These are phyloP conservation scores for Diaporthe sp. DNA, from an alignment of 2,329 filamentous ascomycete species.

Conservation along the genomic window DNA sequence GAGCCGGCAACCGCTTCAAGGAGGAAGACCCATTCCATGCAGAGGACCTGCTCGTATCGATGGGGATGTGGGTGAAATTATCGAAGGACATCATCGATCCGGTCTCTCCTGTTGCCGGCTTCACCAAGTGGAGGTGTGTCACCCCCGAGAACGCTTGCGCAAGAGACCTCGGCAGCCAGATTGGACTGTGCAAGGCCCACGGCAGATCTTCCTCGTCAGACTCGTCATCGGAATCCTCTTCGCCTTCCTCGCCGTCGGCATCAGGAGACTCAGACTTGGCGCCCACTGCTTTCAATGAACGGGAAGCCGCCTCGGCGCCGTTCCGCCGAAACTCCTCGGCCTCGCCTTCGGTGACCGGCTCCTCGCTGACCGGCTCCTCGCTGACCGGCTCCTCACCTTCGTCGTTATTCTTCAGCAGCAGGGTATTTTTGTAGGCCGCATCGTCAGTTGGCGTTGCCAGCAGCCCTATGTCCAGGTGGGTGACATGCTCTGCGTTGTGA, in stretches of 20 bases:
- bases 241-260: background rate
- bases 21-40: background rate
- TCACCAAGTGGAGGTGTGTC: conserved; percentile 19
- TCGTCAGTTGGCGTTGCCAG: conserved; percentile 6
- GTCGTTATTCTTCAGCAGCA: background rate
- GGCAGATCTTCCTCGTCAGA: background rate
- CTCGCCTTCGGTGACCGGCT: background rate
- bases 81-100: background rate
- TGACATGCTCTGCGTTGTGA: background rate
- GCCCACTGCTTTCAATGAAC: background rate
- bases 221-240: background rate
- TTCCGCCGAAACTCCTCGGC: background rate
- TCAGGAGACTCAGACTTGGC: background rate
- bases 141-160: background rate
- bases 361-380: background rate
- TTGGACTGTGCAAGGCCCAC: conserved; percentile 1
- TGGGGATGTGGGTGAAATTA: background rate
- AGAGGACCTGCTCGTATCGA: background rate
- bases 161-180: conserved; percentile 14
- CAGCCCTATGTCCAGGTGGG: background rate
- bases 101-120: conserved; percentile 5
- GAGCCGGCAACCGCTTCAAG: background rate
- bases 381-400: background rate
- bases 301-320: background rate
- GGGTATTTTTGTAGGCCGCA: background rate